Conservation (phyloP, 2,329 filamentous ascomycete genomes). For the Didymella arachidicola region DNA sequence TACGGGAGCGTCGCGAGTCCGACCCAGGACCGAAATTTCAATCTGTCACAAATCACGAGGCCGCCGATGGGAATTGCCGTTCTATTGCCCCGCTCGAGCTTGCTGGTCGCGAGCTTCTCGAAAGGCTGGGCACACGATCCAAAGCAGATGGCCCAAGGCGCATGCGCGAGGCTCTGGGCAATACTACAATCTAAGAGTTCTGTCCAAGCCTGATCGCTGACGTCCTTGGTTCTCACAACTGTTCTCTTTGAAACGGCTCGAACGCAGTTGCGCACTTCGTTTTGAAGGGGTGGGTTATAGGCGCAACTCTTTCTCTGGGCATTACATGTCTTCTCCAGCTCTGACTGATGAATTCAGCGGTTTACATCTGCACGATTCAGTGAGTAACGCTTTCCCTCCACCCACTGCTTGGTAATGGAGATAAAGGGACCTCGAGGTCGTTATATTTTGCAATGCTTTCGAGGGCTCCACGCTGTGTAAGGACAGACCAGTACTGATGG, state of each 20-base stretch:
- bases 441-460: neutral
- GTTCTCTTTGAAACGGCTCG: no score
- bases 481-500: neutral
- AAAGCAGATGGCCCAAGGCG: neutral
- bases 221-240: no score
- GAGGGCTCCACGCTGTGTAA: neutral
- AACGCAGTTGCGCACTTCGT: no score
- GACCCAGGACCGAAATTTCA: slow-evolving; percentile 5
- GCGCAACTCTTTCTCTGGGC: no score
- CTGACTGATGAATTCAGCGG: no score
- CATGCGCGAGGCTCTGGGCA: neutral
- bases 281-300: no score
- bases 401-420: neutral
- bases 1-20: slow-evolving; percentile 9
- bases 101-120: neutral
- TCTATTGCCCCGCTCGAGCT: neutral
- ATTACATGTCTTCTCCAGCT: no score
- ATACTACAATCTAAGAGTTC: neutral
- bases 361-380: no score
- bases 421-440: neutral
- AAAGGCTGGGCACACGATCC: neutral
- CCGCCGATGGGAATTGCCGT: neutral
- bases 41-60: slow-evolving; percentile 3
- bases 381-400: no score
- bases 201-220: neutral